Evolutionary conservation across 305 asterid genomes (phyloP).

Genomic region (Fraxinus platypoda): DNA sequence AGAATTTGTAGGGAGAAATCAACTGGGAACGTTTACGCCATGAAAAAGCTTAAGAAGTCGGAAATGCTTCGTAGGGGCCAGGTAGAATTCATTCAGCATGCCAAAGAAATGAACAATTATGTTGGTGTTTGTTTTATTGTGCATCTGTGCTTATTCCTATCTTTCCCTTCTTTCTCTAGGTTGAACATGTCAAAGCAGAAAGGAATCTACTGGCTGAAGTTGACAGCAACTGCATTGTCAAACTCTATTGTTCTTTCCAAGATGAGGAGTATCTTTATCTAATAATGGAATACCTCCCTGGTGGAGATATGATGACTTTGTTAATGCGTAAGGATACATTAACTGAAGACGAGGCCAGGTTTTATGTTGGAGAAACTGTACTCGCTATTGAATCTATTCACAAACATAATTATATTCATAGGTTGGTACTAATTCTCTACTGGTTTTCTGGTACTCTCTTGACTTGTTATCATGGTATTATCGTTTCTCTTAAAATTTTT

Average conservation of each 20-base stretch:
- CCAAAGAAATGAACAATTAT: slow-evolving; percentile 11
- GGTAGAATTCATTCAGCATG: slow-evolving; percentile 41
- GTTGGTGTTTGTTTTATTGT: slow-evolving; percentile 11
- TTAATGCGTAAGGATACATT: slow-evolving; percentile 89
- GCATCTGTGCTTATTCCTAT: slow-evolving; percentile 17
- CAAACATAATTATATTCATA: slow-evolving; percentile 85
- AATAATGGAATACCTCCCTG: slow-evolving; percentile 94
- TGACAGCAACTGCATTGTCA: slow-evolving; percentile 92
- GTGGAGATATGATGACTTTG: slow-evolving; percentile 98
- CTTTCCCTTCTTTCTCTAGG: slow-evolving; percentile 39
- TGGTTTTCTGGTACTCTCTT: slow-evolving; percentile 11
- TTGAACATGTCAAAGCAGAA: slow-evolving; percentile 94
- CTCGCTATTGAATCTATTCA: slow-evolving; percentile 94
- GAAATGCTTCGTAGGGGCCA: slow-evolving; percentile 99
- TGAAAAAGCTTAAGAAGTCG: slow-evolving; percentile 93
- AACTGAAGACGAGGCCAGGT: slow-evolving; percentile 83
- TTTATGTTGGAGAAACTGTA: slow-evolving; percentile 90
- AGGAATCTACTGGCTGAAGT: slow-evolving; percentile 91
- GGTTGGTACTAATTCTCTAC: slow-evolving; percentile 42
- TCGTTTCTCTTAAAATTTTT: slow-evolving; percentile 22
- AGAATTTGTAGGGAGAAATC: slow-evolving; percentile 85
- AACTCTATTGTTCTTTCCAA: slow-evolving; percentile 92
- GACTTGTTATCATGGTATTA: slow-evolving; percentile 9
- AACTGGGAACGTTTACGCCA: slow-evolving; percentile 83
- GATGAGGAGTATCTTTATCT: slow-evolving; percentile 91